These are phyloP conservation scores for Basidiobolus heterosporus DNA, from an alignment of 371 early-diverging fungal species.

Conservation along the genomic window DNA sequence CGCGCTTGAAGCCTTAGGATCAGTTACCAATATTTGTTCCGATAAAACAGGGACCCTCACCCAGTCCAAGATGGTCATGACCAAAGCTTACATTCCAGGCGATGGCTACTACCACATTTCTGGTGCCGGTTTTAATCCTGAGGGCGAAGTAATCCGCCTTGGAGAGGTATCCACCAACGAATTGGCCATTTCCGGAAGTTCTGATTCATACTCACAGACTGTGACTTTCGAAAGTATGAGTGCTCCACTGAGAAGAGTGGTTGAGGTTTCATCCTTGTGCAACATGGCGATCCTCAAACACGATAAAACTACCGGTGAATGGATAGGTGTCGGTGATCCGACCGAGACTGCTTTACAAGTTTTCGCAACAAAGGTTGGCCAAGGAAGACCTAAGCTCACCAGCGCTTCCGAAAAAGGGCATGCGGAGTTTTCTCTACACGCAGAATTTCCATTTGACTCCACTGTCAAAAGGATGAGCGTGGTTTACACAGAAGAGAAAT, in stretches of 20 bases:
- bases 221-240: constrained; percentile 26
- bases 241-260: not conserved
- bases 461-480: constrained; percentile 85
- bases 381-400: constrained; percentile 37
- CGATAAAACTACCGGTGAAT: constrained; percentile 32
- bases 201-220: constrained; percentile 28
- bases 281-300: constrained; percentile 52
- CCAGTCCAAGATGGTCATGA: constrained; percentile 57
- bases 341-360: constrained; percentile 64
- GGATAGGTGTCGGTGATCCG: constrained; percentile 67
- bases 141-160: constrained; percentile 28
- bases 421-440: constrained; percentile 30
- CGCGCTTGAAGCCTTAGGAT: constrained; percentile 77
- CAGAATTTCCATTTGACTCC: constrained; percentile 52
- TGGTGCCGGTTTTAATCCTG: constrained; percentile 45
- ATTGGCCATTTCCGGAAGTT: constrained; percentile 6
- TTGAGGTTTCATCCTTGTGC: constrained; percentile 39
- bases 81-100: constrained; percentile 46
- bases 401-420: constrained; percentile 1
- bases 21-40: constrained; percentile 82
- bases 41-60: constrained; percentile 61
- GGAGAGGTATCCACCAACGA: not conserved
- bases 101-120: constrained; percentile 39
- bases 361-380: constrained; percentile 41
- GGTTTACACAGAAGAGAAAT: constrained; percentile 34